Evolutionary conservation across 257 asterid species (phyloP).

Genomic region (Paulownia fortunei): DNA sequence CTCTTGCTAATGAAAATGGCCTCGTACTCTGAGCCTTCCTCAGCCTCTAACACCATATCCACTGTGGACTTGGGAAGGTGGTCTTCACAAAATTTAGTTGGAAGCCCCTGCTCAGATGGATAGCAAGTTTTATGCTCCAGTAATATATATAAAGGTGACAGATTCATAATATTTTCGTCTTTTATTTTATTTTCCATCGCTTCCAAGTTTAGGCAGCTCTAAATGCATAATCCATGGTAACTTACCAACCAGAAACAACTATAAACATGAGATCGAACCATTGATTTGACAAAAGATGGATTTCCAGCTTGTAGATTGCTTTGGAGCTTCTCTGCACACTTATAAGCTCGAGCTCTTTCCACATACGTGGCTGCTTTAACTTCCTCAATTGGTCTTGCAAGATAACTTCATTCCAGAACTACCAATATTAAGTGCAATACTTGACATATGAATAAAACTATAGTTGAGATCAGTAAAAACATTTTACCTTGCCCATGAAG

Average conservation of each 20-base stretch:
- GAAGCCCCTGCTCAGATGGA: slow-evolving; percentile 70
- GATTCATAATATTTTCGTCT: neutral
- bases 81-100: slow-evolving; percentile 58
- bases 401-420: slow-evolving; percentile 52
- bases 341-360: slow-evolving; percentile 59
- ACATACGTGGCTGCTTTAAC: slow-evolving; percentile 67
- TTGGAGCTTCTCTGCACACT: slow-evolving; percentile 72
- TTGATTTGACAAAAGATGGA: slow-evolving; percentile 80
- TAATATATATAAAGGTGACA: too few relatives aligned
- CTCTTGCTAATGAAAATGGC: slow-evolving; percentile 72
- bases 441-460: neutral
- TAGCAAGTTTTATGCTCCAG: neutral
- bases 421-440: slow-evolving; percentile 15
- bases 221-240: slow-evolving; percentile 5
- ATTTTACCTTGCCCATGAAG: slow-evolving; percentile 78
- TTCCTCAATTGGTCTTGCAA: slow-evolving; percentile 84
- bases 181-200: neutral
- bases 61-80: slow-evolving; percentile 69
- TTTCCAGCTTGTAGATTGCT: slow-evolving; percentile 59
- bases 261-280: slow-evolving; percentile 94
- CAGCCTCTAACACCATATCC: slow-evolving; percentile 64
- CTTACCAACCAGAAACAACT: slow-evolving; percentile 97
- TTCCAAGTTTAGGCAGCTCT: slow-evolving; percentile 7
- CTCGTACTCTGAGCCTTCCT: slow-evolving; percentile 61
- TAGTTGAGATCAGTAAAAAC: neutral